Conservation (phyloP, 202 grass and related monocot genomes). For the Elaeis oleifera region DNA sequence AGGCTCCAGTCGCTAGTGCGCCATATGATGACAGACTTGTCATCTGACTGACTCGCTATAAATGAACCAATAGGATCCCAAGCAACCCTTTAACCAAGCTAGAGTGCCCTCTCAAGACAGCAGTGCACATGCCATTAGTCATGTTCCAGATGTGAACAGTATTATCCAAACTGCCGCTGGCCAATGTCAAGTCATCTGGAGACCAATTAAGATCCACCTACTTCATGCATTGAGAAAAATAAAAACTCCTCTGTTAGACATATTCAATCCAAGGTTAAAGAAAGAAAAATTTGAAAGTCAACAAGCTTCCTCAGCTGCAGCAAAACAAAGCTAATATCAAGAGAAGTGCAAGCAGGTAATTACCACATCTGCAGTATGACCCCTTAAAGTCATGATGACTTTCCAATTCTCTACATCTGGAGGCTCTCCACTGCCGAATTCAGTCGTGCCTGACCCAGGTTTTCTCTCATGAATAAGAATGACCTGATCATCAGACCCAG, state of each 20-base stretch:
- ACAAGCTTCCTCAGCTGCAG: not conserved
- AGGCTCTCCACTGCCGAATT: constrained; percentile 93
- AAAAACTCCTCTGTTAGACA: constrained; percentile 5
- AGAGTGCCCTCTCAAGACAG: constrained; percentile 86
- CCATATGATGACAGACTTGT: constrained; percentile 97
- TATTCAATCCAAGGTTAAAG: not conserved
- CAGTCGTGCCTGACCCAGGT: constrained; percentile 76
- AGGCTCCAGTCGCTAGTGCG: constrained; percentile 94
- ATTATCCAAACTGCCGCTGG: constrained; percentile 89
- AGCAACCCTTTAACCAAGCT: constrained; percentile 92
- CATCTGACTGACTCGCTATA: constrained; percentile 90
- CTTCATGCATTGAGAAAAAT: constrained; percentile 35
- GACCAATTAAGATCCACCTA: constrained; percentile 99
- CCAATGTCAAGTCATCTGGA: constrained; percentile 80
- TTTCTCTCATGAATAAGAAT: constrained; percentile 93
- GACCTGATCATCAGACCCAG: constrained; percentile 93
- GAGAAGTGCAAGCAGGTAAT: constrained; percentile 16
- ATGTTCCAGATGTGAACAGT: constrained; percentile 95
- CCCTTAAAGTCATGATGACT: constrained; percentile 85
- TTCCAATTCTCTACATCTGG: constrained; percentile 99
- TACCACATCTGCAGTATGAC: constrained; percentile 99
- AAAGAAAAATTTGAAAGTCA: constrained; percentile 19
- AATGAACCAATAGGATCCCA: constrained; percentile 99
- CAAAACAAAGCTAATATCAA: not conserved
- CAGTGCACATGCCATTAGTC: constrained; percentile 83